Conservation (phyloP, 768 basidiomycete species). For the Clavaria fumosa region DNA sequence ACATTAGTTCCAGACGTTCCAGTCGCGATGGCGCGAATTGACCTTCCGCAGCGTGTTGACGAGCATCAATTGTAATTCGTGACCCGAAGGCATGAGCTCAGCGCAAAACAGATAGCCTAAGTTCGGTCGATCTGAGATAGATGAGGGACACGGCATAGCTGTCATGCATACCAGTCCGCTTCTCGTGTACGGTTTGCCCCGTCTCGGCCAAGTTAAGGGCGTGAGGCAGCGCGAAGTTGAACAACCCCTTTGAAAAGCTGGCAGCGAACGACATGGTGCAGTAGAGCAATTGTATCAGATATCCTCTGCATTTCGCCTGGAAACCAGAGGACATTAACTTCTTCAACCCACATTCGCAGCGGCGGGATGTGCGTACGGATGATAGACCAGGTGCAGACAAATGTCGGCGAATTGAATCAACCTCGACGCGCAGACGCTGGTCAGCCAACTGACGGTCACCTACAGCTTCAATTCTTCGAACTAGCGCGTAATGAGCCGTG, state of each 20-base stretch:
- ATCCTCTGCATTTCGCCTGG: constrained; percentile 53
- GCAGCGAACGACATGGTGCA: constrained; percentile 39
- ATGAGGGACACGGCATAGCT: constrained; percentile 3
- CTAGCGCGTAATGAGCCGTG: constrained; percentile 60
- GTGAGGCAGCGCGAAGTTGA: constrained; percentile 61
- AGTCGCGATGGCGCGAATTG: constrained; percentile 4
- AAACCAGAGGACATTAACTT: constrained; percentile 9
- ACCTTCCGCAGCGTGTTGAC: constrained; percentile 81
- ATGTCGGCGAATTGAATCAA: constrained; percentile 37
- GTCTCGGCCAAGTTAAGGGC: constrained; percentile 67
- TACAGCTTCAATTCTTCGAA: constrained; percentile 56
- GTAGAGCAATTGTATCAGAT: constrained; percentile 53
- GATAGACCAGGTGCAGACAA: constrained; percentile 35
- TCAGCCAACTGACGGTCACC: constrained; percentile 42
- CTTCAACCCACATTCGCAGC: constrained; percentile 6
- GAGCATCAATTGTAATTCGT: constrained; percentile 69
- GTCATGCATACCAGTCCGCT: constrained; percentile 41
- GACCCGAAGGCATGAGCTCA: constrained; percentile 49
- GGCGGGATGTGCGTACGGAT: constrained; percentile 29
- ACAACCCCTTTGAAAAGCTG: constrained; percentile 26
- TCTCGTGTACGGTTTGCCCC: constrained; percentile 41
- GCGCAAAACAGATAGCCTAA: constrained; percentile 68
- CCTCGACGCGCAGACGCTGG: constrained; percentile 41
- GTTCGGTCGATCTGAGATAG: background rate
- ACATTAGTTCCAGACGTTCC: too few species aligned